A percentile compares a stretch with the other conserved stretches of the same genome.
These are phyloP conservation scores for Fusarium haematococcum DNA, from an alignment of 2,329 filamentous ascomycete genomes.

Conservation along the genomic window DNA sequence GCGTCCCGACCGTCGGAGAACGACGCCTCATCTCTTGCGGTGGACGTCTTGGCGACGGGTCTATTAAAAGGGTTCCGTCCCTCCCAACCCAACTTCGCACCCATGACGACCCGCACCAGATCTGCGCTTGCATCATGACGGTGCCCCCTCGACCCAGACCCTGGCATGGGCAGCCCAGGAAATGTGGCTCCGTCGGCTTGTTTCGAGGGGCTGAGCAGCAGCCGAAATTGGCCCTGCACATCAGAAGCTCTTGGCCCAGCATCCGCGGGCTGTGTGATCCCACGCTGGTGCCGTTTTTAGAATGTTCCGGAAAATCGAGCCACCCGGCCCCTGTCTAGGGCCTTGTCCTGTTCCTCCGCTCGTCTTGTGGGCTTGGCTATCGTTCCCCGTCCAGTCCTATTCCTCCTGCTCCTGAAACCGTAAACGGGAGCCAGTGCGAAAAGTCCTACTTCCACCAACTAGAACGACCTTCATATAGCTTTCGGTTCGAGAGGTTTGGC, in stretches of 20 bases:
- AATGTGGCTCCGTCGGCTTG: constrained; percentile 19
- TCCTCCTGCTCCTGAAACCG: constrained; percentile 1
- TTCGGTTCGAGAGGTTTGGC: neutral
- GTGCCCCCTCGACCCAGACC: constrained; percentile 17
- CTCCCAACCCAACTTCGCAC: constrained; percentile 7
- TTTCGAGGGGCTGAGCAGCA: constrained; percentile 34
- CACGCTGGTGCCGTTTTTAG: constrained; percentile 34
- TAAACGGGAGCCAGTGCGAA: neutral
- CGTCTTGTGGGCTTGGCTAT: neutral
- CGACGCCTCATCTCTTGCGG: constrained; percentile 1
- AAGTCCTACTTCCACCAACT: neutral
- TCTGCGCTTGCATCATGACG: constrained; percentile 28
- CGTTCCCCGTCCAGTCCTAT: neutral
- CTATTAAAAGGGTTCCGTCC: neutral
- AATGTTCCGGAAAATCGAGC: constrained; percentile 39
- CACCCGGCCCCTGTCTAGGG: constrained; percentile 14
- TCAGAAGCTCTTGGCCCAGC: constrained; percentile 13
- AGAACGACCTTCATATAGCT: neutral
- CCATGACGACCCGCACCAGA: constrained; percentile 17
- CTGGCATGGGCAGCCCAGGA: constrained; percentile 11
- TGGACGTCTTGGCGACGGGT: constrained; percentile 1
- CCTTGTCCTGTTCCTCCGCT: constrained; percentile 3
- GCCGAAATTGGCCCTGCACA: constrained; percentile 34
- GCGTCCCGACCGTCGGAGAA: neutral
- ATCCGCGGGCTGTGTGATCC: constrained; percentile 14